Conservation (phyloP, 371 early-diverging fungal genomes). For the Zychaea mexicana region DNA sequence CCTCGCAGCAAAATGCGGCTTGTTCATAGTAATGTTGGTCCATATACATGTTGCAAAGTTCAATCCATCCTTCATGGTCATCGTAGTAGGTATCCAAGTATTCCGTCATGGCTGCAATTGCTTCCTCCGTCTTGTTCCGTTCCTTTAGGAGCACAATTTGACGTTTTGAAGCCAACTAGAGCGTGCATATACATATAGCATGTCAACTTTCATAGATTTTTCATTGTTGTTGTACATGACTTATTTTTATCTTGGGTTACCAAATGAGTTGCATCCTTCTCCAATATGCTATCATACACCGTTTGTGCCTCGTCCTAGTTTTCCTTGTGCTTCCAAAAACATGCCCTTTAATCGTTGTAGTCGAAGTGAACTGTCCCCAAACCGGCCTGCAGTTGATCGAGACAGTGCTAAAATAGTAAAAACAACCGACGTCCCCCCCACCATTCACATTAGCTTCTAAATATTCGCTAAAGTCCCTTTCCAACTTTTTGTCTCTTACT, state of each 20-base stretch:
- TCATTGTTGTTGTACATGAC: not conserved
- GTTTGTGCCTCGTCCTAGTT: slow-evolving; percentile 63
- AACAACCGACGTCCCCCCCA: no score
- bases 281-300: slow-evolving; percentile 64
- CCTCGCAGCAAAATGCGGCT: slow-evolving; percentile 88
- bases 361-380: slow-evolving; percentile 68
- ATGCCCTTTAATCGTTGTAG: slow-evolving; percentile 69
- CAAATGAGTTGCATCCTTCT: slow-evolving; percentile 69
- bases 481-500: not conserved
- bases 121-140: slow-evolving; percentile 65
- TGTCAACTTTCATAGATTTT: slow-evolving; percentile 13
- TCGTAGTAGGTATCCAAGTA: slow-evolving; percentile 83
- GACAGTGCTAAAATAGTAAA: slow-evolving; percentile 62
- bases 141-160: slow-evolving; percentile 74
- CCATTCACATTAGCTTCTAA: no score
- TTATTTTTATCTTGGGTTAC: slow-evolving; percentile 33
- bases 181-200: not conserved
- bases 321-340: slow-evolving; percentile 73
- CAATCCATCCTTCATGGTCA: slow-evolving; percentile 89
- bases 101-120: slow-evolving; percentile 70
- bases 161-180: slow-evolving; percentile 68
- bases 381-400: slow-evolving; percentile 62
- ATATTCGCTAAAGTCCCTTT: no score
- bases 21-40: slow-evolving; percentile 72
- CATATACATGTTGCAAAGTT: slow-evolving; percentile 77